These are phyloP conservation scores for Candida quercuum DNA, from an alignment of 805 yeast genomes.

Conservation along the genomic window DNA sequence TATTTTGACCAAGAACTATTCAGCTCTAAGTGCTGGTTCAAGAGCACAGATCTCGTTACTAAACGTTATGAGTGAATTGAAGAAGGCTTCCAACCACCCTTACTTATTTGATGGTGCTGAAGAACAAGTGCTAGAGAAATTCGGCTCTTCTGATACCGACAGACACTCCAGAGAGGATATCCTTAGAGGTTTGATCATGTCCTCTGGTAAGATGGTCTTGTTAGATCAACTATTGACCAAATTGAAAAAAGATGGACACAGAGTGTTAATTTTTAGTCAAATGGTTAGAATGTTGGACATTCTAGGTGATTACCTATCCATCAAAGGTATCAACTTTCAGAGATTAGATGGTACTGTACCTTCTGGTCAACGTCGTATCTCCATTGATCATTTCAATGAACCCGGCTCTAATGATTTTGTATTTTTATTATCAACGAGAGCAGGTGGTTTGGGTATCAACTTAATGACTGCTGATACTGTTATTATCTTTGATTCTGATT, in stretches of 20 bases:
- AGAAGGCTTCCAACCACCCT: constrained; percentile 96
- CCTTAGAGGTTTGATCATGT: constrained; percentile 90
- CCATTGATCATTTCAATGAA: constrained; percentile 95
- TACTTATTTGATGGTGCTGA: constrained; percentile 93
- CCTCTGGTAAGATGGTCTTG: constrained; percentile 96
- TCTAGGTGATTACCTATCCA: constrained; percentile 83
- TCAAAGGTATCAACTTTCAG: constrained; percentile 85
- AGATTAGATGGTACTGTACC: constrained; percentile 96
- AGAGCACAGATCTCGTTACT: constrained; percentile 77
- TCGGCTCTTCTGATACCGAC: constrained; percentile 38
- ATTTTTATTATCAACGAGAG: constrained; percentile 87
- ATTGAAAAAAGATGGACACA: constrained; percentile 87
- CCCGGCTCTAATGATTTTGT: constrained; percentile 90
- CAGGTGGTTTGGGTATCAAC: constrained; percentile 98
- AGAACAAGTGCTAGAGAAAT: constrained; percentile 65
- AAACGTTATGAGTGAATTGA: constrained; percentile 92
- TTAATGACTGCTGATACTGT: constrained; percentile 99
- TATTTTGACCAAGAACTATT: constrained; percentile 84
- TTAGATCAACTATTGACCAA: constrained; percentile 84
- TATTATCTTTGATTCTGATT: constrained; percentile 94
- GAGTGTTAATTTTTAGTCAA: constrained; percentile 92
- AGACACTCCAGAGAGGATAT: constrained; percentile 65
- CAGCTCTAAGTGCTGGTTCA: constrained; percentile 84
- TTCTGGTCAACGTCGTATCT: constrained; percentile 85
- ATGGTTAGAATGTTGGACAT: constrained; percentile 97